Conservation (phyloP, 1,139 yeast species). For the Saccharomyces pastorianus region DNA sequence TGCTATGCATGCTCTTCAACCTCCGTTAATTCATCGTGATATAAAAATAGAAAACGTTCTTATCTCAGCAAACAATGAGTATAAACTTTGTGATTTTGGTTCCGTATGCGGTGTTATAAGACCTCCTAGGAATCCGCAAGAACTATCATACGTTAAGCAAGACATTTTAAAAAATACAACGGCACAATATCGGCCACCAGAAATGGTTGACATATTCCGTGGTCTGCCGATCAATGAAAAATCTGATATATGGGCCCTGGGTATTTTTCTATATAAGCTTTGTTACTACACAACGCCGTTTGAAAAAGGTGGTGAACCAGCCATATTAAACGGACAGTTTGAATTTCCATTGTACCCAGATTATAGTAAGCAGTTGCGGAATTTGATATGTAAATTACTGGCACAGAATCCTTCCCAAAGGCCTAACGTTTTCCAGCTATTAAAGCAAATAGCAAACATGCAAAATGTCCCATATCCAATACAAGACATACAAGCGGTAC, state of each 20-base stretch:
- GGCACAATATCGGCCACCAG: conserved; percentile 76
- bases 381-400: conserved; percentile 53
- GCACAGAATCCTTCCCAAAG: conserved; percentile 63
- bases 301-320: no score
- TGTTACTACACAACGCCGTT: no score
- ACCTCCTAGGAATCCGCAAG: conserved; percentile 59
- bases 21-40: no score
- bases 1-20: no score
- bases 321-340: conserved; percentile 38
- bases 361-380: conserved; percentile 45
- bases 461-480: conserved; percentile 46
- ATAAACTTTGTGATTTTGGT: conserved; percentile 73
- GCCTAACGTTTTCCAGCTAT: conserved; percentile 61
- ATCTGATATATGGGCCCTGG: no score
- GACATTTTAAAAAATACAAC: conserved; percentile 71
- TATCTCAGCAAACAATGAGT: conserved; percentile 30
- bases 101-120: conserved; percentile 54
- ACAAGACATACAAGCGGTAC: conserved; percentile 21
- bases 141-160: conserved; percentile 50
- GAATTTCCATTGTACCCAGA: conserved; percentile 46
- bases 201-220: conserved; percentile 62
- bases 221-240: no score
- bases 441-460: conserved; percentile 59
- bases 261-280: no score
- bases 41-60: no score